Conservation (phyloP, 2,329 filamentous ascomycete genomes). For the Colletotrichum theobromicola region DNA sequence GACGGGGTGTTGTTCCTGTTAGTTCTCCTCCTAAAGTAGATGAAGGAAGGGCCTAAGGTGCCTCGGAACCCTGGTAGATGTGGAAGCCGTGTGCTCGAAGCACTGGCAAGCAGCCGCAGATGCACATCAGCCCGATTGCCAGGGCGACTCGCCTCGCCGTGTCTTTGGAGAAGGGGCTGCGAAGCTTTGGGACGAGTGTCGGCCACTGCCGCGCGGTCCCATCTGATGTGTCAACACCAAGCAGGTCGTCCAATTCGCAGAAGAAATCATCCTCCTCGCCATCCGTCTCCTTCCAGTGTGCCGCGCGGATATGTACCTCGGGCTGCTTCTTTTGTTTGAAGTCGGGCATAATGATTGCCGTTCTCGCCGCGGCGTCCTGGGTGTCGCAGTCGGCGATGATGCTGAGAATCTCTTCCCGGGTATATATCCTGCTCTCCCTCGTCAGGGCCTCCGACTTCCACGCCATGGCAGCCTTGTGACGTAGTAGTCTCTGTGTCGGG, state of each 20-base stretch:
- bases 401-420: conserved; percentile 15
- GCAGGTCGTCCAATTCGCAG: conserved; percentile 9
- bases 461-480: conserved; percentile 46
- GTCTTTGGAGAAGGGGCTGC: conserved; percentile 20
- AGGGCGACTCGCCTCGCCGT: conserved; percentile 33
- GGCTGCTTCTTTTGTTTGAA: conserved; percentile 4
- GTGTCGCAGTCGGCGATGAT: conserved; percentile 18
- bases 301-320: conserved; percentile 8
- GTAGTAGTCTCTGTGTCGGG: conserved; percentile 45
- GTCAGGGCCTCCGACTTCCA: conserved; percentile 35
- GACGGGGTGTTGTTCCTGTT: neutral
- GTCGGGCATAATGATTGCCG: neutral
- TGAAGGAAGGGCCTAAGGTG: neutral
- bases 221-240: neutral
- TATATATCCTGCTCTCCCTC: conserved; percentile 15
- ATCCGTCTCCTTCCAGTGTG: conserved; percentile 22
- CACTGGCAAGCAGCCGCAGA: conserved; percentile 23
- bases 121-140: conserved; percentile 34
- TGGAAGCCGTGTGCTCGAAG: conserved; percentile 18
- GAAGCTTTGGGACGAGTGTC: conserved; percentile 8
- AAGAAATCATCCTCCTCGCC: conserved; percentile 21
- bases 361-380: conserved; percentile 12
- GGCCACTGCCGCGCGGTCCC: conserved; percentile 1
- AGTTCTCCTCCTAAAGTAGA: neutral
- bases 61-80: conserved; percentile 13